Evolutionary conservation across 306 rosid species (phyloP), one percentile per base, ranked within the genome.

Genomic region (Glycine latifolia): DNA sequence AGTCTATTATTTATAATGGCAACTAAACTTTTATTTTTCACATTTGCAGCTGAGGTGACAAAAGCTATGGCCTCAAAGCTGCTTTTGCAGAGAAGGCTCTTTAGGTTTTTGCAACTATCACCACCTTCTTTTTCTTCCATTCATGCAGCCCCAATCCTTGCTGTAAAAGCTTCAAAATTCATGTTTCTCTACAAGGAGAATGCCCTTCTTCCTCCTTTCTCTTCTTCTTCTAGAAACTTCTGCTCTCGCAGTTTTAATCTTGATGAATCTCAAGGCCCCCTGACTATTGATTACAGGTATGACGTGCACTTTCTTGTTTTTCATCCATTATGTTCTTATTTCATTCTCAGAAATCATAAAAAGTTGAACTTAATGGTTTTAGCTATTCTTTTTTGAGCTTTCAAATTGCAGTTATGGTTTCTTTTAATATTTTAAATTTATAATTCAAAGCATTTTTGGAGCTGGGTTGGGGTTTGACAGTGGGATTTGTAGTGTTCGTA

Each of bases 211-310:
- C 81, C 81, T 67, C 37, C 71, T 43, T 17, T 10, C 46, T 60
- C 80, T 0, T 80, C 84, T 84, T 75, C 84, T 84, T 77, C 83
- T 47, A 83, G 90, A 90, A 82, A 68, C 86, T 87, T 89, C 84
- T 90, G 90, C 79, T 89, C 94, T 66, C 90, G 59, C 17, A 85
- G 80, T 69, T 43, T 86, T 58, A 77, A 83, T 79, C 83, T 87
- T 9, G 88, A 75, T 17, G 83, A 84, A 72, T 68, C 86, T 84
- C 85, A 85, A 76, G 94, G 68, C 59, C 99, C 99, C 26, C 43
- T 90, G 58, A 41, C 96, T 63, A 87, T 91, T 10, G 93, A 95
- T 90, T 95, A 95, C 74, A 11, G 89, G 99, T 95, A 76, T 58
- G 59, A 15, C 10, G 0, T 73, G 52, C 44, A 50, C 70, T 77